Base-by-base conservation (phyloP, 495 filamentous ascomycete genomes). In the Hypomontagnella submonticulosa region DNA sequence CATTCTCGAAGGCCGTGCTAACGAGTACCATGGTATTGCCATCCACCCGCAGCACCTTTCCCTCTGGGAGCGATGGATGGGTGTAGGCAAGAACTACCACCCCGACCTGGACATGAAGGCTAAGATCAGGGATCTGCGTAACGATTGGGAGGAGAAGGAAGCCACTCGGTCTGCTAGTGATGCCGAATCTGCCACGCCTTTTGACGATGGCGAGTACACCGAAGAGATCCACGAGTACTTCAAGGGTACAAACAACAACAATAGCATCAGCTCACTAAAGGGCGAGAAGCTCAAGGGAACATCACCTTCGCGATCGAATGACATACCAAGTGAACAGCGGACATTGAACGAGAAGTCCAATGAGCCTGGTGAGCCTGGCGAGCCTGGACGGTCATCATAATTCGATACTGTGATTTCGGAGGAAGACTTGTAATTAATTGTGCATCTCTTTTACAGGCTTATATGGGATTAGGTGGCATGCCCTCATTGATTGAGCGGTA, bases 21-120 rank as follows among this genome's bases (percentile, higher is more conserved):
- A 84, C 15, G 91, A 96, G 18, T 96, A 97, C 78, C 92, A 95
- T 75, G 92, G 93, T 54, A 85, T 94, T 43, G 93, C 93, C 57
- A 84, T 96, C 49, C 92, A 96, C 78, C 87, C 91, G 38, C 85
- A 89, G 76, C 92, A 97, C 72, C 80, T 97, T 63, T 92, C 89
- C 2, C 69, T 90, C 37, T 97, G 87, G 83, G 92, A 97, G 81
- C 87, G 90, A 63, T 73, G 87, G 53, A 77, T 80, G 53, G 89
- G 90, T 41, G 83, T 84, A 36, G 86, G 89, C 67, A 91, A 92
- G 79, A 72, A 85, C 77, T 97, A 96, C 77, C 76, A 96, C 72
- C 85, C 92, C 47, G 86, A 90, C 63, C 77, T 87, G 9, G 92
- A 96, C 80, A 89, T 86, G 77, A 80, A 89, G 75, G 83, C 86